Percentiles rank a stretch among this genome's conserved stretches.
Conservation (phyloP, 495 filamentous ascomycete species). For the Aspergillus panamensis region DNA sequence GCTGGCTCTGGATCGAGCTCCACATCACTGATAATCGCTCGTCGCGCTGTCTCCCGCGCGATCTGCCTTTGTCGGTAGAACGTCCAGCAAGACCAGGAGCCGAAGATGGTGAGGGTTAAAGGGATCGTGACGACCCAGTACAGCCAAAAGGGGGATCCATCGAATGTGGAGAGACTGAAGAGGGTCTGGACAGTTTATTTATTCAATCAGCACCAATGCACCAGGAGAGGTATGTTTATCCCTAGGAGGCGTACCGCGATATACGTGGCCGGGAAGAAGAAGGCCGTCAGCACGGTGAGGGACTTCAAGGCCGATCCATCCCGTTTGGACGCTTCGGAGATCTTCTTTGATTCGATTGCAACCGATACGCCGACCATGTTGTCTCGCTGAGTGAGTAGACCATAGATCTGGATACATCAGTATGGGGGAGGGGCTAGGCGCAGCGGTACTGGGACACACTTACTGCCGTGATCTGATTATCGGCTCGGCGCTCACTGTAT, state of each 20-base stretch:
- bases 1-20: conserved; percentile 5
- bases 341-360: conserved; percentile 16
- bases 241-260: conserved; percentile 2
- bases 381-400: conserved; percentile 14
- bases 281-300: conserved; percentile 7
- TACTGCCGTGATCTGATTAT: conserved; percentile 16
- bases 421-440: neutral
- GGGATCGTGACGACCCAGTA: conserved; percentile 13
- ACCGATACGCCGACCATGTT: conserved; percentile 18
- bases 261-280: conserved; percentile 15
- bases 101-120: conserved; percentile 9
- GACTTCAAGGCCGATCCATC: conserved; percentile 16
- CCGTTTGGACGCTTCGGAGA: conserved; percentile 14
- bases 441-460: neutral
- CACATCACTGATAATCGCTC: conserved; percentile 3
- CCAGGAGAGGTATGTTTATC: no score
- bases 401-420: conserved; percentile 7
- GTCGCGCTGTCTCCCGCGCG: neutral
- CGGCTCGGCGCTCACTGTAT: conserved; percentile 10
- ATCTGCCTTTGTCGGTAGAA: conserved; percentile 10
- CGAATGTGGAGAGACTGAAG: conserved; percentile 7
- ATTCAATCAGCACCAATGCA: no score
- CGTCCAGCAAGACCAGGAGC: conserved; percentile 14
- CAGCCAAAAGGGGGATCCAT: conserved; percentile 5
- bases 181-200: conserved; percentile 11